Base-by-base conservation (phyloP, 1,284 basidiomycete species). In the Vanrija sp. region DNA sequence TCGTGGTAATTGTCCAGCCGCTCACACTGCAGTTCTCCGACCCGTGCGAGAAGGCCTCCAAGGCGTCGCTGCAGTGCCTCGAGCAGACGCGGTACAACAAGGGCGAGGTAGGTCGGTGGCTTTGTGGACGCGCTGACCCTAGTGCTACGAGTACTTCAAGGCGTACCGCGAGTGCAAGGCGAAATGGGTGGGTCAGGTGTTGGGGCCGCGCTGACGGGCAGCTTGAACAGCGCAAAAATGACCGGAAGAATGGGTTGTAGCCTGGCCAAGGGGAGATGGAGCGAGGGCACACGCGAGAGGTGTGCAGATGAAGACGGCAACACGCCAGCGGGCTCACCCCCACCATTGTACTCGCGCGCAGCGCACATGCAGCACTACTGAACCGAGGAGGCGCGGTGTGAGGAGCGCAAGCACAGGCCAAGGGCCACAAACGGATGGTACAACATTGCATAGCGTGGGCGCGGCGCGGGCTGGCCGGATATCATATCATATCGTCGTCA, bases 121-220 rank as follows among this genome's bases (percentile, higher is more conserved):
- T n/a, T n/a, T 14, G 29, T 3, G 16, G 15, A 42, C 16, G 9
- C 18, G 38, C 45, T 55, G 34, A 51, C 44, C 0, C 28, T 46
- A 76, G 74, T 76, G 75, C 57, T 65, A 72, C 55, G 70, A 75
- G 45, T 77, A 72, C 61, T 77, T 77, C 58, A 63, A 65, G 49
- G 73, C 71, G 19, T 77, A 77, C 57, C 57, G 72, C 52, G 73
- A 75, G 53, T 77, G 75, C 62, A 77, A 77, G 58, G 67, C 65
- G 45, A 73, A 69, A 62, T 77, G 74, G 74, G 72, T 74, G 45
- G 45, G 72, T 60, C 29, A 23, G 34, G 34, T 12, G 6, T 15
- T 7, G 42, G 21, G 25, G 25, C 23, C 16, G 28, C 12, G 50
- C 45, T 34, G 43, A 44, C 18, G 16, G 18, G 19, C 48, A 58